Base-by-base conservation (phyloP, 1,284 basidiomycete genomes). In the Chondrostereum purpureum region DNA sequence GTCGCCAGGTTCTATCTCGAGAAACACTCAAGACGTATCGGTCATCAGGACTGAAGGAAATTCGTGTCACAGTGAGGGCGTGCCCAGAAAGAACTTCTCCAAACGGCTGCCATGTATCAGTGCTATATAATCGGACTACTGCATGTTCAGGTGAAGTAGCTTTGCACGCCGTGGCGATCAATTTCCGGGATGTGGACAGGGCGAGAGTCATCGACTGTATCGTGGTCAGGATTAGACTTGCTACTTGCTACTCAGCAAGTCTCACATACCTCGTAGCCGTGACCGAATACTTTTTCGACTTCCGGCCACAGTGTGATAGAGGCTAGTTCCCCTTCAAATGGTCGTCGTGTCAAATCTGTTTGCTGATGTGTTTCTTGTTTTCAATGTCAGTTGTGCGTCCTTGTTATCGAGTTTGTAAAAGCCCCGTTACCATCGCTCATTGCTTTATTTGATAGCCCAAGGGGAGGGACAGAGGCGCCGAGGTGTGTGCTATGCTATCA, bases 251-350 rank as follows among this genome's bases (percentile, higher is more conserved):
- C n/a, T n/a, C n/a, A n/a, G n/a, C n/a, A n/a, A n/a, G n/a, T n/a
- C n/a, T n/a, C n/a, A n/a, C 59, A 47, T 52, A 92, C 87, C 75
- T 99, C 96, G 60, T 97, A 98, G 23, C 93, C 93, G 64, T 99
- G 96, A 1, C 95, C 96, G 62, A 97, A 99, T 2, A 99, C 72
- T 62, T 99, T 99, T 59, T 99, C 95, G 1, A 85, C 71, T 66
- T 99, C 96, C 0, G 95, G 95, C 96, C 96, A 99, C 0, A 99
- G 75, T 0, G 95, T 98, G 11, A 80, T 76, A 0, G 83, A 77
- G 0, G 89, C 83, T 1, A 99, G 74, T 62, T 90, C 82, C 38
- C 86, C 83, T 61, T 92, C 88, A 52, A 89, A 89, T 0, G 91
- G 82, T 3, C 83, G 75, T 47, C 84, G 68, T n/a, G 44, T 37